Percentiles rank a stretch among this genome's conserved stretches.
Conservation (phyloP, 495 filamentous ascomycete species). For the Penicillium paradoxum region DNA sequence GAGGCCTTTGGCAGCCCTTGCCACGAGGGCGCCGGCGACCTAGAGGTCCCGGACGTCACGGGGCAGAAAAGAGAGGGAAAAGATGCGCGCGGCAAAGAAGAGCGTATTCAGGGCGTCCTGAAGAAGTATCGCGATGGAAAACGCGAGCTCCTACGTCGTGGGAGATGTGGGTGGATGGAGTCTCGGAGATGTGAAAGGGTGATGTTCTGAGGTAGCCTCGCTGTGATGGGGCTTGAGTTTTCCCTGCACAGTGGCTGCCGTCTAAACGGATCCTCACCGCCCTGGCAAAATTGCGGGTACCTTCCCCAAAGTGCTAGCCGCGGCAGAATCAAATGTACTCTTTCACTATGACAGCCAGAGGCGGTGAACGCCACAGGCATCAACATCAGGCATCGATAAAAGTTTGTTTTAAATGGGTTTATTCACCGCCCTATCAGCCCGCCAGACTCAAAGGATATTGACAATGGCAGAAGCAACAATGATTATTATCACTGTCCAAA, state of each 20-base stretch:
- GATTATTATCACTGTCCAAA: neutral
- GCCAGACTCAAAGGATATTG: conserved; percentile 7
- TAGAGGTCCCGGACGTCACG: conserved; percentile 37
- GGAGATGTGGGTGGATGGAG: conserved; percentile 29
- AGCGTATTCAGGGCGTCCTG: conserved; percentile 22
- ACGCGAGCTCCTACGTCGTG: conserved; percentile 39
- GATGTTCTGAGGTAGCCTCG: conserved; percentile 39
- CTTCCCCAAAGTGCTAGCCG: neutral
- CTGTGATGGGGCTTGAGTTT: conserved; percentile 46
- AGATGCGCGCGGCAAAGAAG: conserved; percentile 16
- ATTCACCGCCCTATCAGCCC: conserved; percentile 12
- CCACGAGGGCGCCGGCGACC: conserved; percentile 51
- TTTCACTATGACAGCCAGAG: neutral
- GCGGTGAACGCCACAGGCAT: neutral
- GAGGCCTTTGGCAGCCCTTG: conserved; percentile 52
- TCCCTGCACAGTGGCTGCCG: conserved; percentile 24
- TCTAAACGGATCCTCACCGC: conserved; percentile 20
- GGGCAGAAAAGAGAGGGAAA: conserved; percentile 33
- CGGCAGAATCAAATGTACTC: neutral
- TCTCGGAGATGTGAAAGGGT: conserved; percentile 42
- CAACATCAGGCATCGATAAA: conserved; percentile 1
- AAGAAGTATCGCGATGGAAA: conserved; percentile 41
- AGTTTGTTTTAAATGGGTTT: conserved; percentile 2
- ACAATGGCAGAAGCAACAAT: conserved; percentile 8
- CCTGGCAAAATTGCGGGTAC: conserved; percentile 5